Conservation (phyloP, 2,329 filamentous ascomycete genomes). For the Cryphonectria nitschkei region DNA sequence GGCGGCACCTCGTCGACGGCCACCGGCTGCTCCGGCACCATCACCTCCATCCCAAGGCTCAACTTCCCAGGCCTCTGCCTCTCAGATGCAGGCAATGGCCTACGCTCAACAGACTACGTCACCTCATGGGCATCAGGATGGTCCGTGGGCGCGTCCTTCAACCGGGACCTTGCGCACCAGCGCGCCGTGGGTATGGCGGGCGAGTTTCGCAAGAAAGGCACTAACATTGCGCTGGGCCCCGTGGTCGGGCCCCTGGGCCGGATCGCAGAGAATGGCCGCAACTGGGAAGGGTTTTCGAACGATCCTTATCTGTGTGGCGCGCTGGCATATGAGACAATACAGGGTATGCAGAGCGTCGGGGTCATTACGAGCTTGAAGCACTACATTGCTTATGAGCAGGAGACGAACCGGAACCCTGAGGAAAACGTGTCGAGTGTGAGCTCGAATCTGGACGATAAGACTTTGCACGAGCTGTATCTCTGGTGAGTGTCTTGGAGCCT, state of each 20-base stretch:
- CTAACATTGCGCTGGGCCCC: slow-evolving; percentile 76
- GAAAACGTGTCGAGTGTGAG: slow-evolving; percentile 49
- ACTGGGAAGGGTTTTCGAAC: slow-evolving; percentile 50
- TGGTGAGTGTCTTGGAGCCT: slow-evolving; percentile 38
- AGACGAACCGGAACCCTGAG: slow-evolving; percentile 61
- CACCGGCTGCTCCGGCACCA: slow-evolving; percentile 52
- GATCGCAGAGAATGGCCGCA: slow-evolving; percentile 61
- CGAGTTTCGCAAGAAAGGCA: slow-evolving; percentile 74
- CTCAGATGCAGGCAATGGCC: slow-evolving; percentile 49
- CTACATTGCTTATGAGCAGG: slow-evolving; percentile 58
- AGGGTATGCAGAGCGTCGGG: slow-evolving; percentile 68
- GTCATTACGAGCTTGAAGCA: slow-evolving; percentile 71
- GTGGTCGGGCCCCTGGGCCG: slow-evolving; percentile 67
- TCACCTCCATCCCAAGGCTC: slow-evolving; percentile 43
- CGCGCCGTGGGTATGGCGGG: slow-evolving; percentile 74
- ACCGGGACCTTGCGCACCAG: slow-evolving; percentile 68
- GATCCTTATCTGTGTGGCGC: slow-evolving; percentile 61
- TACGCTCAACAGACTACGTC: slow-evolving; percentile 48
- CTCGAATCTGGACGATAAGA: slow-evolving; percentile 49
- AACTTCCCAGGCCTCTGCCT: slow-evolving; percentile 50
- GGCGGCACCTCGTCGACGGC: slow-evolving; percentile 63
- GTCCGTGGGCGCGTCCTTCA: slow-evolving; percentile 61
- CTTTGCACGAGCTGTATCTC: slow-evolving; percentile 53
- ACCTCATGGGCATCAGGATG: slow-evolving; percentile 47
- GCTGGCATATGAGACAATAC: slow-evolving; percentile 54